Conservation (phyloP, 1,284 basidiomycete genomes). For the Sanguinoderma infundibulare region DNA sequence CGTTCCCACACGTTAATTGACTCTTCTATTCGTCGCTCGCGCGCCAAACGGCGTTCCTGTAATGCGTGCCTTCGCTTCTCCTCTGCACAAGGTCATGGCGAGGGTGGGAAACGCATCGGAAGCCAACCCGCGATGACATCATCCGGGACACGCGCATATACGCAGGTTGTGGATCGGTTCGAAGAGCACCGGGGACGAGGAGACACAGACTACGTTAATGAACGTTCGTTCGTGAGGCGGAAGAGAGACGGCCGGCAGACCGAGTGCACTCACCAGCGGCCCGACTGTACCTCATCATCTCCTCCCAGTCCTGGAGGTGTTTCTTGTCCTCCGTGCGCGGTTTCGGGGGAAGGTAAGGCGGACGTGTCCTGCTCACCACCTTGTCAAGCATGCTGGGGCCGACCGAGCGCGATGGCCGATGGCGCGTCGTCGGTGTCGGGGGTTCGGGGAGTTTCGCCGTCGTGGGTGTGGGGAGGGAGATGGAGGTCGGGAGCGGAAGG, state of each 20-base stretch:
- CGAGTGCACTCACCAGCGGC: conserved; percentile 62
- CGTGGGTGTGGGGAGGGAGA: conserved; percentile 28
- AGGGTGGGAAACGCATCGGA: not conserved
- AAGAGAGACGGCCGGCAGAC: conserved; percentile 6
- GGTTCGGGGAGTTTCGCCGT: conserved; percentile 19
- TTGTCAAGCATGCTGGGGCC: conserved; percentile 76
- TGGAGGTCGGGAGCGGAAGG: conserved; percentile 25
- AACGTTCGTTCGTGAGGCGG: conserved; percentile 30
- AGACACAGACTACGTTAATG: conserved; percentile 32
- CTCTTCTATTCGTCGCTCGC: conserved; percentile 73
- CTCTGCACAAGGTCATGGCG: conserved; percentile 47
- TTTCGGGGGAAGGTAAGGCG: conserved; percentile 87
- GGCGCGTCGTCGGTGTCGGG: conserved; percentile 31
- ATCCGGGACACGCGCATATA: not conserved
- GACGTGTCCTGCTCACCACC: conserved; percentile 80
- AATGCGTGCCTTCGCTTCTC: conserved; percentile 69
- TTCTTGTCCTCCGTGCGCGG: conserved; percentile 78
- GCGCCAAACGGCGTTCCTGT: conserved; percentile 65
- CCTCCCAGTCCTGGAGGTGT: conserved; percentile 88
- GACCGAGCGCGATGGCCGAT: conserved; percentile 53
- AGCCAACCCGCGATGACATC: not conserved
- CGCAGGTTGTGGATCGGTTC: not conserved
- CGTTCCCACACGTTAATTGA: conserved; percentile 78
- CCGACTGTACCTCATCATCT: conserved; percentile 88
- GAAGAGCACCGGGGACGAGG: conserved; percentile 1